These are phyloP conservation scores for Sonneratia caseolaris DNA, from an alignment of 345 rosid genomes.

Conservation along the genomic window DNA sequence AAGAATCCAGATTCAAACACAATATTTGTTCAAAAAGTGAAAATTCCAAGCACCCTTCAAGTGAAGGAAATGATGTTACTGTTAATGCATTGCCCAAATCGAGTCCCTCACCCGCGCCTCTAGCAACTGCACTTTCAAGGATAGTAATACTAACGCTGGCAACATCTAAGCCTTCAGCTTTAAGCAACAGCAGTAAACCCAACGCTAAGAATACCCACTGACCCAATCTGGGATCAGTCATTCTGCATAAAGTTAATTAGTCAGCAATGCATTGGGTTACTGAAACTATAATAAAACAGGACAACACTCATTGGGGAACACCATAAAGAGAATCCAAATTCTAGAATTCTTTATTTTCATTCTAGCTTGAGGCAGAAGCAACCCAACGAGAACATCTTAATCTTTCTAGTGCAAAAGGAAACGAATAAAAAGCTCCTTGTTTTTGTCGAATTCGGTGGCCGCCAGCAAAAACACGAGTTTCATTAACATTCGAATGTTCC, in stretches of 20 bases:
- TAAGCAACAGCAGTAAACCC: conserved; percentile 28
- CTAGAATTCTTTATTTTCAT: too few species aligned
- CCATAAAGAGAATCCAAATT: not conserved
- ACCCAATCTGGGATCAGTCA: conserved; percentile 41
- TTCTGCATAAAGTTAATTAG: conserved; percentile 30
- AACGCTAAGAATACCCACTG: conserved; percentile 33
- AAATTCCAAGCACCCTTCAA: not conserved
- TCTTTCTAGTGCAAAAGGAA: not conserved
- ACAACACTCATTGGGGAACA: not conserved
- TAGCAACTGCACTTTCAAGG: conserved; percentile 49
- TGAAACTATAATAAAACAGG: not conserved
- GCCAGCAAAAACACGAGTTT: too few species aligned
- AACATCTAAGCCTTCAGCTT: conserved; percentile 37
- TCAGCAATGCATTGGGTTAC: not conserved
- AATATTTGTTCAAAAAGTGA: not conserved
- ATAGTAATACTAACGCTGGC: conserved; percentile 29
- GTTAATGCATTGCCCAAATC: not conserved
- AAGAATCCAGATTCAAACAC: not conserved
- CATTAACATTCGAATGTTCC: not conserved
- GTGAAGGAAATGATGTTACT: not conserved
- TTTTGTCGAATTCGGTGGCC: not conserved
- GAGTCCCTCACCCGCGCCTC: conserved; percentile 68
- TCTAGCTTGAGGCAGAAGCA: not conserved
- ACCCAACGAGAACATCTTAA: not conserved
- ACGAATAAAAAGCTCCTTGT: not conserved